A percentile compares a stretch with the other conserved stretches of the same genome.
Conservation (phyloP, 495 filamentous ascomycete genomes). For the Copromyces sp. region DNA sequence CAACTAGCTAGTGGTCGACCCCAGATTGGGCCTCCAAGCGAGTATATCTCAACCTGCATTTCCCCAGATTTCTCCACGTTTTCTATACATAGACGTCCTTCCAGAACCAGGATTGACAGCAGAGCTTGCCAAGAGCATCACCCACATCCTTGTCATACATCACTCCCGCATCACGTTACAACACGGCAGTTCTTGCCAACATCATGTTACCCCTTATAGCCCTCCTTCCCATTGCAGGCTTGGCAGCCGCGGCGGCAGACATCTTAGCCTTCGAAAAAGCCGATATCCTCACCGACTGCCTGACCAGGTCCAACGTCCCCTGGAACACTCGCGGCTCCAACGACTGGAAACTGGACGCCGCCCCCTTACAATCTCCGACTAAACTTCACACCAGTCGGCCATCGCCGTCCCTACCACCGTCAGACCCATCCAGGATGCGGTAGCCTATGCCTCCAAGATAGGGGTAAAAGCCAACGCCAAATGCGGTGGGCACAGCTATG, state of each 20-base stretch:
- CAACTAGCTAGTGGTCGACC: constrained; percentile 7
- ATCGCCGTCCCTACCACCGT: constrained; percentile 29
- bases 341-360: constrained; percentile 31
- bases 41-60: constrained; percentile 20
- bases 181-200: not conserved
- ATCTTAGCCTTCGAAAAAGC: constrained; percentile 15
- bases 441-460: constrained; percentile 28
- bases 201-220: constrained; percentile 11
- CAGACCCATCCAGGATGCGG: constrained; percentile 31
- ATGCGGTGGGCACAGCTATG: constrained; percentile 39
- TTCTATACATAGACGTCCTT: not conserved
- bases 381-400: constrained; percentile 28
- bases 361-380: constrained; percentile 32
- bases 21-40: not conserved
- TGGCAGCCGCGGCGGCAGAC: constrained; percentile 6
- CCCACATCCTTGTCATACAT: not conserved
- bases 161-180: constrained; percentile 10
- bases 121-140: constrained; percentile 6
- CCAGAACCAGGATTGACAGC: not conserved
- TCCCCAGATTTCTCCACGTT: constrained; percentile 21
- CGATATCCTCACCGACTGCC: constrained; percentile 30
- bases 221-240: constrained; percentile 11
- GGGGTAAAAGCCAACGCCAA: constrained; percentile 36
- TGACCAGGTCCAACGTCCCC: constrained; percentile 23
- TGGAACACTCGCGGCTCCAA: constrained; percentile 22